Evolutionary conservation across 202 grass and related monocot genomes (phyloP), one percentile per base, ranked within the genome.

Genomic region (Bolboschoenoplectus hybrid): DNA sequence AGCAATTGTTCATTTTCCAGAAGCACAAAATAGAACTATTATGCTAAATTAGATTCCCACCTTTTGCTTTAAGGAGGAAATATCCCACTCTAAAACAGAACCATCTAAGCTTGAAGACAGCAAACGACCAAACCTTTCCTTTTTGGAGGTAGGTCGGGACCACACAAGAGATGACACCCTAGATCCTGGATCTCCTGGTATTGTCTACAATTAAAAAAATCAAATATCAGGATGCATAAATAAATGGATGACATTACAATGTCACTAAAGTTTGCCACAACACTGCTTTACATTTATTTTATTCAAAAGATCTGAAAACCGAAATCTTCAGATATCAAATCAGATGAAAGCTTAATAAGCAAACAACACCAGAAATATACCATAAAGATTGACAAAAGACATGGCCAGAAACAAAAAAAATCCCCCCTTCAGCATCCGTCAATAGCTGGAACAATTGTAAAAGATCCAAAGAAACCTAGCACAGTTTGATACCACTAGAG

Each of bases 81-180:
- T 87, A 89, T 99, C 93, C 97, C 97, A 99, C 74, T 99, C 97
- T 12, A 85, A 52, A 57, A 99, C 93, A 9, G 92, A 92, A 50
- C 97, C 93, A 46, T 96, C 92, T 2, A 99, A 76, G 74, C 93
- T 94, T 63, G 92, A 99, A 9, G 97, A 99, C 36, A 99, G 84
- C 92, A 99, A 88, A 44, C 97, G 92, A 5, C 88, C 93, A 14
- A 49, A 43, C n/a, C 77, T 73, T 16, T 41, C 86, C 9, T 61
- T 63, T 51, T 88, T 71, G 46, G 44, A 70, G 34, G 84, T 86
- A 44, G 58, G 77, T 3, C 86, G 63, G 44, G 77, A 90, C 97
- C 97, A 99, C 17, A 97, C 93, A 49, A 99, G 86, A 82, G 97
- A 96, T 0, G 93, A 92, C 36, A 97, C 36, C 87, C 86, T 97